Conservation (phyloP, 768 basidiomycete species). For the Terana coerulea region DNA sequence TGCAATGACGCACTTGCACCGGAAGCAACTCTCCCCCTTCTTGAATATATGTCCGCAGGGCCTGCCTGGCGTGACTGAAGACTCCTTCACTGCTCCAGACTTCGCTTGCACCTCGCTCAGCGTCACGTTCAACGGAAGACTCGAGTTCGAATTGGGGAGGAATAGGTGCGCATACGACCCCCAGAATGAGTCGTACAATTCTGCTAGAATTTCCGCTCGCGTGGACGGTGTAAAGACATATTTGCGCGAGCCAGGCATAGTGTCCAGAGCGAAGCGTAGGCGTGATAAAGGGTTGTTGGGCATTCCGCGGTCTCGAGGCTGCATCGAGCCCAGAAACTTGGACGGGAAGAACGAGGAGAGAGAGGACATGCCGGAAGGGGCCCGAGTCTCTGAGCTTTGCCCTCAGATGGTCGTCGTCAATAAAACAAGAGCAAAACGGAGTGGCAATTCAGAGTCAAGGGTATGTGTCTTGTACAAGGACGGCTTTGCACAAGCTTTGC, state of each 20-base stretch:
- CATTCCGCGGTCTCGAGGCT: constrained; percentile 45
- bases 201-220: constrained; percentile 76
- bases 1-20: constrained; percentile 77
- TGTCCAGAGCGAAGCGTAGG: constrained; percentile 73
- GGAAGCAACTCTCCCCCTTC: constrained; percentile 89
- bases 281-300: constrained; percentile 61
- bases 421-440: too few species aligned
- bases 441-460: too few species aligned
- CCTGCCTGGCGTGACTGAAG: constrained; percentile 60
- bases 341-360: constrained; percentile 43
- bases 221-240: constrained; percentile 71
- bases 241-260: constrained; percentile 76
- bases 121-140: constrained; percentile 57
- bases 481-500: too few species aligned
- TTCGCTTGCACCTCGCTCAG: constrained; percentile 69
- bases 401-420: too few species aligned
- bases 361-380: constrained; percentile 38
- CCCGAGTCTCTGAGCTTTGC: too few species aligned
- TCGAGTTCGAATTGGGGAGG: constrained; percentile 59
- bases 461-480: too few species aligned
- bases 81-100: constrained; percentile 54
- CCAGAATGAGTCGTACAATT: constrained; percentile 82
- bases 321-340: constrained; percentile 52
- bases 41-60: constrained; percentile 85
- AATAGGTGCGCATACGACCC: constrained; percentile 71